Base-by-base conservation (phyloP, 2,329 filamentous ascomycete species). In the Cryphonectria nitschkei region DNA sequence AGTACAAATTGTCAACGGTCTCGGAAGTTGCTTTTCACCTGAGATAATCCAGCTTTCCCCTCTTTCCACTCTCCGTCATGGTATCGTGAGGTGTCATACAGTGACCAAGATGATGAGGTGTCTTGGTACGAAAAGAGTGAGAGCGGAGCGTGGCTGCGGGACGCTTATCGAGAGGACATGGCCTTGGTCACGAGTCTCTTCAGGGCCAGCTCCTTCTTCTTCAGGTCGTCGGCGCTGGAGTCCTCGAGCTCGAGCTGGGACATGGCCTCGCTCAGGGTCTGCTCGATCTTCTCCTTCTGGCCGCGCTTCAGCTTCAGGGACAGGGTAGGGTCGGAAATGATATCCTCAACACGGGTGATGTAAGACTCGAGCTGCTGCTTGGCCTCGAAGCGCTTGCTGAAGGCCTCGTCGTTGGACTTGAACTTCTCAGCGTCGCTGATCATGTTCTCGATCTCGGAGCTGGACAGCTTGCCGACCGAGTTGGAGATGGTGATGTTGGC, bases 401-500 rank as follows among this genome's bases (percentile, higher is more conserved):
- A 99, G 74, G 94, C 95, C 85, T 98, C 95, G 78, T 99, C 96
- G 84, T 90, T 95, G 85, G 86, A 89, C 93, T 99, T 99, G 93
- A 98, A 99, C 86, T 97, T 97, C 87, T 95, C 94, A 79, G 96
- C 96, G 78, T 99, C 93, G 82, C 86, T 92, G 83, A 99, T 94
- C 95, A 98, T 98, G 87, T 90, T 94, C 88, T 99, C 96, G 76
- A 99, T 99, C 87, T 99, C 96, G 74, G 85, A 85, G 68, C 92
- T 93, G 74, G 94, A 97, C 77, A 99, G 93, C 89, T 99, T 99
- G 83, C 96, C 96, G 79, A 99, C 95, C 72, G 96, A 97, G 91
- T 99, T 99, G 85, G 93, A 94, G 85, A 99, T 99, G 82, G 96
- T 99, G 84, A 99, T 99, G 91, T 99, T 99, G 85, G 96, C 96